These are phyloP conservation scores for Serpula lacrymans DNA, from an alignment of 768 basidiomycete genomes.

Conservation along the genomic window DNA sequence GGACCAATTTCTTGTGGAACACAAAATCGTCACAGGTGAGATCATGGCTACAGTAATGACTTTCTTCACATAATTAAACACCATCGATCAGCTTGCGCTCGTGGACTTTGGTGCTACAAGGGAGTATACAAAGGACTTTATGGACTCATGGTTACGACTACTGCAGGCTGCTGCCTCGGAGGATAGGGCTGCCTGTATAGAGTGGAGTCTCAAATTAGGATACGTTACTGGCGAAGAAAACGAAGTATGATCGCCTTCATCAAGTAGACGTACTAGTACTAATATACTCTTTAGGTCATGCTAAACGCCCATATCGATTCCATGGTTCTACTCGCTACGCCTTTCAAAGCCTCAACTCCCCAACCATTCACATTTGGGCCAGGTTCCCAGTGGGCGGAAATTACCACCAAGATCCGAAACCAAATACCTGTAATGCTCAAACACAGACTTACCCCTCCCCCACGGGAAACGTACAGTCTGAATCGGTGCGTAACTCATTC, in stretches of 20 bases:
- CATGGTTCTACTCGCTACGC: constrained; percentile 79
- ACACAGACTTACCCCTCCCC: constrained; percentile 88
- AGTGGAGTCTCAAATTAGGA: constrained; percentile 76
- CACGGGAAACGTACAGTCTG: constrained; percentile 90
- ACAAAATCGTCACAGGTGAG: constrained; percentile 54
- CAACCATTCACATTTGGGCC: constrained; percentile 82
- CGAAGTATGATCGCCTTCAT: constrained; percentile 43
- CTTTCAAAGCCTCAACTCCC: constrained; percentile 63
- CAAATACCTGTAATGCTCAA: constrained; percentile 89
- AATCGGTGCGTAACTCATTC: constrained; percentile 59
- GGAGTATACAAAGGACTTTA: constrained; percentile 80
- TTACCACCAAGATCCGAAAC: constrained; percentile 73
- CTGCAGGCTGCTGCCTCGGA: constrained; percentile 73
- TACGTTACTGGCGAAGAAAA: constrained; percentile 90
- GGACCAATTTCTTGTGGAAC: constrained; percentile 97
- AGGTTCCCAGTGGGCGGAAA: constrained; percentile 58
- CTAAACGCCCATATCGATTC: constrained; percentile 81
- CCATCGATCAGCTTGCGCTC: constrained; percentile 58
- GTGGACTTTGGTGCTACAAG: constrained; percentile 97
- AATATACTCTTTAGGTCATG: constrained; percentile 52
- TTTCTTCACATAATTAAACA: neutral
- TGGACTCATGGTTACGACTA: constrained; percentile 83
- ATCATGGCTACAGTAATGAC: too few species aligned
- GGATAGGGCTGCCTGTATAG: constrained; percentile 63
- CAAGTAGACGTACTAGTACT: neutral